Evolutionary conservation across 768 basidiomycete genomes (phyloP).

Genomic region (Leccinum aurantiacum): DNA sequence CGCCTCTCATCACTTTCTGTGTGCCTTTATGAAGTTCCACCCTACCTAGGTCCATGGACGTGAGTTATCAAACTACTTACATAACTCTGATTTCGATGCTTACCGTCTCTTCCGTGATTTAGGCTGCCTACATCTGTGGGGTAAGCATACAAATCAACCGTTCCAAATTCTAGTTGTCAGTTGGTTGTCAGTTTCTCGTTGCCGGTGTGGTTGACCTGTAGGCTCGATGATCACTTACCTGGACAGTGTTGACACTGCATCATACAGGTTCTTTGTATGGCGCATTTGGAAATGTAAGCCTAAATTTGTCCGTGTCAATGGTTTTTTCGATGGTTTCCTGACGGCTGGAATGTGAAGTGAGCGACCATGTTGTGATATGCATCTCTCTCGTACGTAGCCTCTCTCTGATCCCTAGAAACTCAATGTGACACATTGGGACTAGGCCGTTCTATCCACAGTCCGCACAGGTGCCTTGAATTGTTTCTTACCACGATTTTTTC

Average conservation of each 20-base stretch:
- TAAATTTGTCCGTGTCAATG: not conserved
- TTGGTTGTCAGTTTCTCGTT: not conserved
- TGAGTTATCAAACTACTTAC: not conserved
- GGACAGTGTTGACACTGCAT: not conserved
- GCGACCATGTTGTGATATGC: constrained; percentile 9
- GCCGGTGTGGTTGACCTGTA: constrained; percentile 7
- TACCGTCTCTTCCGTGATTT: not conserved
- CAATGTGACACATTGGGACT: not conserved
- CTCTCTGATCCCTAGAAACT: not conserved
- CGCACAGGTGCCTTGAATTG: constrained; percentile 8
- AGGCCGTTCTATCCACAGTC: constrained; percentile 9
- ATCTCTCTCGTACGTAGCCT: constrained; percentile 12
- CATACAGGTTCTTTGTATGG: constrained; percentile 19
- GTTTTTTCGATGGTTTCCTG: not conserved
- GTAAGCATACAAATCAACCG: constrained; percentile 1
- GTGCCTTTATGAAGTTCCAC: not conserved
- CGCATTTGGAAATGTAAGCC: constrained; percentile 20
- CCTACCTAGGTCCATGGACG: constrained; percentile 11
- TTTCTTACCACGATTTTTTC: not conserved
- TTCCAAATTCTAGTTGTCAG: not conserved
- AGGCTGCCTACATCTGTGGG: constrained; percentile 11
- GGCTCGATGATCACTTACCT: not conserved
- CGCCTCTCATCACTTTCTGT: not conserved
- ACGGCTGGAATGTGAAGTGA: constrained; percentile 6
- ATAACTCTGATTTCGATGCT: not conserved